Percentiles rank a stretch among this genome's conserved stretches.
phyloP scores from a whole-genome alignment of 2,329 filamentous ascomycete species.

The Fusarium chaquense region DNA sequence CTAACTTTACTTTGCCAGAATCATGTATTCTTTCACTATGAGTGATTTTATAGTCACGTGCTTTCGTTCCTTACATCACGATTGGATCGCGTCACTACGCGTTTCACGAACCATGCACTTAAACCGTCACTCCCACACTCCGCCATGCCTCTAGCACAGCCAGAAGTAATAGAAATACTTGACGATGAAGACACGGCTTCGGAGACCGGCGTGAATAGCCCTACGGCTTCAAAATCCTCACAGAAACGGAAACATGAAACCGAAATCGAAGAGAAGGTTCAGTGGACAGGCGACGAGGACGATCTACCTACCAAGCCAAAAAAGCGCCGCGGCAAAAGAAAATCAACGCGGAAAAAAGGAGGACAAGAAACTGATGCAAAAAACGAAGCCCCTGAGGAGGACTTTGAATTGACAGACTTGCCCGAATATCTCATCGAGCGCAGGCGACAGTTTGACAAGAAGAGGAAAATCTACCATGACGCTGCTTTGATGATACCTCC shows the following conservation, averaged over 20 bases:
- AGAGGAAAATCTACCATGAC: constrained; percentile 69
- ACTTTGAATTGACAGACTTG: constrained; percentile 57
- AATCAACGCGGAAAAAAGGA: constrained; percentile 49
- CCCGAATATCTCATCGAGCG: constrained; percentile 78
- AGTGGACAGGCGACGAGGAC: constrained; percentile 71
- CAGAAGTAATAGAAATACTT: constrained; percentile 46
- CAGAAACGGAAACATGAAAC: constrained; percentile 56
- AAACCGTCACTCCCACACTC: constrained; percentile 2
- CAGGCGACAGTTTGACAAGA: constrained; percentile 75
- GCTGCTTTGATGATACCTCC: constrained; percentile 82
- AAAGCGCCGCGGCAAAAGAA: constrained; percentile 49
- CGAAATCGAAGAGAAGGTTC: constrained; percentile 58
- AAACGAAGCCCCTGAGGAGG: constrained; percentile 55
- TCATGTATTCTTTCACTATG: neutral
- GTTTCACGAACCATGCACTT: constrained; percentile 9
- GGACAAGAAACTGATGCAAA: constrained; percentile 46
- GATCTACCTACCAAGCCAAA: constrained; percentile 69
- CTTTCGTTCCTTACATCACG: constrained; percentile 31
- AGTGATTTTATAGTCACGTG: constrained; percentile 37
- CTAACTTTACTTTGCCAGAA: neutral
- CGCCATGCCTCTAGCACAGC: constrained; percentile 29
- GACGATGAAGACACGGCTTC: constrained; percentile 45
- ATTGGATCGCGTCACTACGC: constrained; percentile 32
- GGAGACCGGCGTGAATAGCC: constrained; percentile 29
- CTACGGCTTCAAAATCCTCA: constrained; percentile 13